Evolutionary conservation across 352 stramenopile species (phyloP).

Genomic region (Phytophthora multivora): DNA sequence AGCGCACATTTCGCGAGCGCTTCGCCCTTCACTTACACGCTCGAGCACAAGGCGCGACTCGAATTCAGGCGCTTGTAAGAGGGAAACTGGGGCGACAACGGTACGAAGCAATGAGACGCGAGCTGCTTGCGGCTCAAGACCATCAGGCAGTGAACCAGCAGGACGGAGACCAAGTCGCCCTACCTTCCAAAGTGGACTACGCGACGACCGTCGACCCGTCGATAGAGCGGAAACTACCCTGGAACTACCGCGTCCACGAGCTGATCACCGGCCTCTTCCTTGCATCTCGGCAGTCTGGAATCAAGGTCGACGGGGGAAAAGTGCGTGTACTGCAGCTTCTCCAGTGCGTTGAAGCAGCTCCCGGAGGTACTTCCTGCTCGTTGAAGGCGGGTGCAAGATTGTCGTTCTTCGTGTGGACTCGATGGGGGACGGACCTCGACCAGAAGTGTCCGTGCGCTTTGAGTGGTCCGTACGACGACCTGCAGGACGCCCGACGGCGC

Average conservation of each 20-base stretch:
- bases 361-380: not conserved
- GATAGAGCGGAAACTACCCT: slow-evolving; percentile 13
- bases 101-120: slow-evolving; percentile 1
- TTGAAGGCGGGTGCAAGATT: not conserved
- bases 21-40: slow-evolving; percentile 37
- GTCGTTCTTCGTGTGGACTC: slow-evolving; percentile 50
- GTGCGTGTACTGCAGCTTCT: slow-evolving; percentile 26
- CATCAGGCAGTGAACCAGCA: slow-evolving; percentile 5
- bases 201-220: slow-evolving; percentile 6
- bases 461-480: slow-evolving; percentile 47
- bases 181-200: slow-evolving; percentile 14
- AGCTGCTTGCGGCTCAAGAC: slow-evolving; percentile 3
- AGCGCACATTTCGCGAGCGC: slow-evolving; percentile 45
- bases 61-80: slow-evolving; percentile 42
- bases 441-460: slow-evolving; percentile 23
- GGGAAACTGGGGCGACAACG: slow-evolving; percentile 8
- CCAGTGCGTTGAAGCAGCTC: not conserved
- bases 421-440: slow-evolving; percentile 31
- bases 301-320: not conserved
- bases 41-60: slow-evolving; percentile 25
- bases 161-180: not conserved
- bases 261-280: slow-evolving; percentile 13
- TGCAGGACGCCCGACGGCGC: slow-evolving; percentile 31
- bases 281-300: not conserved
- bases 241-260: not conserved